These are phyloP conservation scores for Amanita subjunquillea DNA, from an alignment of 768 basidiomycete genomes.

Conservation along the genomic window DNA sequence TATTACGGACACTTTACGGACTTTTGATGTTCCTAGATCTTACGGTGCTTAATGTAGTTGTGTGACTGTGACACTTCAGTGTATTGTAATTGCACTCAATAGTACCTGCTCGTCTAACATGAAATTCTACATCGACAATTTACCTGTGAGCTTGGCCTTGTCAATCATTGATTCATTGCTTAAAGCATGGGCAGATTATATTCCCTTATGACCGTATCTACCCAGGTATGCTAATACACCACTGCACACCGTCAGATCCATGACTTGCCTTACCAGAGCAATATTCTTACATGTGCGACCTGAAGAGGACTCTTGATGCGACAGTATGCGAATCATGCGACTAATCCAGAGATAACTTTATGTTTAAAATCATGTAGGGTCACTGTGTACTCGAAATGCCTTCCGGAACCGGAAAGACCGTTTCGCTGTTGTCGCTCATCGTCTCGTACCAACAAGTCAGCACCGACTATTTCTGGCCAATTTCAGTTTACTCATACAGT, in stretches of 20 bases:
- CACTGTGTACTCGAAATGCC: slow-evolving; percentile 99
- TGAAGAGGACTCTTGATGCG: slow-evolving; percentile 93
- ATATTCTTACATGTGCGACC: slow-evolving; percentile 99
- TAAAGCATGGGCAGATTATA: slow-evolving; percentile 45
- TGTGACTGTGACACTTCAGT: background rate
- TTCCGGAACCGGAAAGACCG: slow-evolving; percentile 98
- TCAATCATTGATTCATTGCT: background rate
- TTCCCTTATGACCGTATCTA: slow-evolving; percentile 95
- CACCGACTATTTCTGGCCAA: background rate
- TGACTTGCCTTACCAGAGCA: slow-evolving; percentile 50
- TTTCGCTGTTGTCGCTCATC: slow-evolving; percentile 89
- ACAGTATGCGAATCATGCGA: slow-evolving; percentile 38
- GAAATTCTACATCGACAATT: slow-evolving; percentile 78
- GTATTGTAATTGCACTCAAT: background rate
- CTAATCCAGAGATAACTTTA: background rate
- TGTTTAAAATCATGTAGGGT: slow-evolving; percentile 42
- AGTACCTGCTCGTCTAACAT: slow-evolving; percentile 23
- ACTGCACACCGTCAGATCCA: slow-evolving; percentile 3
- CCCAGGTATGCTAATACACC: slow-evolving; percentile 45
- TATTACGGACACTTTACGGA: background rate
- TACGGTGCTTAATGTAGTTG: background rate
- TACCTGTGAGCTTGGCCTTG: slow-evolving; percentile 45
- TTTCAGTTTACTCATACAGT: slow-evolving; percentile 4
- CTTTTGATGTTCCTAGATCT: background rate
- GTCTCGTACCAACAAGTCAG: slow-evolving; percentile 93